phyloP scores from a whole-genome alignment of 148 eudicot species.

The Silene uniflora region DNA sequence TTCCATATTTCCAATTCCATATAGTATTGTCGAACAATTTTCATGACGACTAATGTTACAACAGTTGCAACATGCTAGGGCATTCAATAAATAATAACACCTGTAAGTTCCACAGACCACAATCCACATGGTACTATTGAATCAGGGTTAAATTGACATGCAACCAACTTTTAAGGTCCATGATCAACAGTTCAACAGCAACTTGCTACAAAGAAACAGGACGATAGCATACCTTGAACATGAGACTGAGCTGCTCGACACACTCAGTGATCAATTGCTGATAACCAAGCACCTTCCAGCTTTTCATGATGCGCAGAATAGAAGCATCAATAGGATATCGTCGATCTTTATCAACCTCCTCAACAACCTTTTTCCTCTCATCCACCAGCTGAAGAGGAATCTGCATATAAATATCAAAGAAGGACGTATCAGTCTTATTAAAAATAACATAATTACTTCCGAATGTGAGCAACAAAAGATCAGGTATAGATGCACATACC shows the following conservation, averaged over 20 bases:
- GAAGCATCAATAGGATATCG: slow-evolving; percentile 48
- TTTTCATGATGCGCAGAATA: slow-evolving; percentile 43
- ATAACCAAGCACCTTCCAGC: slow-evolving; percentile 37
- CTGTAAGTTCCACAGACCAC: too few relatives aligned
- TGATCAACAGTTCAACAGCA: not conserved
- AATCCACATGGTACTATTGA: not conserved
- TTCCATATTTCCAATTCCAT: too few relatives aligned
- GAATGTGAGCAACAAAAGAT: not conserved
- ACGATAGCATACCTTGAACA: slow-evolving; percentile 37
- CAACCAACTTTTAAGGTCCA: not conserved
- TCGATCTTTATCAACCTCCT: slow-evolving; percentile 51
- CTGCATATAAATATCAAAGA: slow-evolving; percentile 19
- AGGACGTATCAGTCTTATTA: not conserved
- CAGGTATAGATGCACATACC: slow-evolving; percentile 25
- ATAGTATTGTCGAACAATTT: too few relatives aligned
- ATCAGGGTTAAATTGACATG: not conserved
- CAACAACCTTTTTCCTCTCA: slow-evolving; percentile 45
- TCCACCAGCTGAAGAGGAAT: slow-evolving; percentile 45
- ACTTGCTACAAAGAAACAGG: not conserved
- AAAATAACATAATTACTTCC: not conserved
- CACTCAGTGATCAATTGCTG: slow-evolving; percentile 41
- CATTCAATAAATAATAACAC: too few relatives aligned
- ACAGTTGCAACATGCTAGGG: too few relatives aligned
- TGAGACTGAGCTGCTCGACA: slow-evolving; percentile 46
- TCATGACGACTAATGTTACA: too few relatives aligned